Conservation (phyloP, 2,329 filamentous ascomycete genomes). For the Penicillium sp. region DNA sequence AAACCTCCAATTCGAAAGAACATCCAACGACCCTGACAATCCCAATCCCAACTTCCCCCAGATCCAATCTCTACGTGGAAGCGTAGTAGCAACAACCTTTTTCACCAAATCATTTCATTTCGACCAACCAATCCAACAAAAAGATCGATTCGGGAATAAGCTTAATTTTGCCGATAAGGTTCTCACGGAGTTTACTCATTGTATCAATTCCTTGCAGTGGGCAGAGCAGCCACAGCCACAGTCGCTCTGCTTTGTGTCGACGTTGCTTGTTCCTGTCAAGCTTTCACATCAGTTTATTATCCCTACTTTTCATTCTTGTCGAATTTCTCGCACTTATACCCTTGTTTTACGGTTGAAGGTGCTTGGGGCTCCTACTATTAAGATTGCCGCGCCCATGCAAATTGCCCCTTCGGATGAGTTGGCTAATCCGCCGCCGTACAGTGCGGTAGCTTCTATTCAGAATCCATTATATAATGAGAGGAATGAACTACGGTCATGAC, state of each 20-base stretch:
- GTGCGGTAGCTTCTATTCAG: too few species aligned
- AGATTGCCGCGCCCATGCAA: not conserved
- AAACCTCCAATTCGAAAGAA: constrained; percentile 3
- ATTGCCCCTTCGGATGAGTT: not conserved
- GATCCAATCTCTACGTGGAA: constrained; percentile 17
- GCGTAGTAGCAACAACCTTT: constrained; percentile 17
- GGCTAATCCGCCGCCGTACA: not conserved
- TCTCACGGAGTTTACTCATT: constrained; percentile 11
- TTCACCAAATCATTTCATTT: constrained; percentile 12
- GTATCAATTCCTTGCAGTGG: constrained; percentile 14
- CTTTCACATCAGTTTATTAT: constrained; percentile 19
- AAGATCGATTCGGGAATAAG: constrained; percentile 14
- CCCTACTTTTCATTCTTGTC: constrained; percentile 21
- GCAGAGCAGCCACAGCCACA: too few species aligned
- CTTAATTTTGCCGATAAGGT: constrained; percentile 16
- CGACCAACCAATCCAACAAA: constrained; percentile 9
- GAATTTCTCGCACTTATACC: constrained; percentile 16
- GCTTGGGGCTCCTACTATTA: constrained; percentile 9
- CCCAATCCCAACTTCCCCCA: constrained; percentile 6
- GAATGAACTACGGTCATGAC: too few species aligned
- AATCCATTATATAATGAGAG: too few species aligned
- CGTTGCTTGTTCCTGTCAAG: constrained; percentile 17
- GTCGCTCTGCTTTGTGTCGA: too few species aligned
- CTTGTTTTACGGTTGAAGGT: constrained; percentile 14
- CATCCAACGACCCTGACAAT: not conserved